Evolutionary conservation across 1,284 basidiomycete species (phyloP).

Genomic region (Gomphus bonarii): DNA sequence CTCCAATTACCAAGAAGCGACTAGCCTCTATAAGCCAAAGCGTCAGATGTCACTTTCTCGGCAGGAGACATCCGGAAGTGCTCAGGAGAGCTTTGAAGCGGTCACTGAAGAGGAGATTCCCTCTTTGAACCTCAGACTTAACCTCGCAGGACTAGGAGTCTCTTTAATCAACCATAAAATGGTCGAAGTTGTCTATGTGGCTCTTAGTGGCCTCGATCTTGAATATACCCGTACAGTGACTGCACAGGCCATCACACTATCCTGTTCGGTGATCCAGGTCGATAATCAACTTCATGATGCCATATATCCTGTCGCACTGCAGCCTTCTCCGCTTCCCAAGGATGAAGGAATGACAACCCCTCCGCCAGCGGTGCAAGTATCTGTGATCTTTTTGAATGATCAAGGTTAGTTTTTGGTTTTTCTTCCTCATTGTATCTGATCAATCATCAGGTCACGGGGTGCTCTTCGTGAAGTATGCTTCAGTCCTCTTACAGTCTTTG

Average conservation of each 20-base stretch:
- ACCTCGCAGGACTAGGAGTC: constrained; percentile 87
- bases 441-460: constrained; percentile 77
- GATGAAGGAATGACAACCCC: constrained; percentile 72
- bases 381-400: constrained; percentile 87
- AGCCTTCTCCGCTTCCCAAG: constrained; percentile 86
- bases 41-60: constrained; percentile 46
- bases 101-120: constrained; percentile 70
- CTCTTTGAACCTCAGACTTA: constrained; percentile 60
- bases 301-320: constrained; percentile 90
- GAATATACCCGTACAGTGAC: constrained; percentile 80
- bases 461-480: constrained; percentile 94
- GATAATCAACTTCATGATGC: constrained; percentile 98
- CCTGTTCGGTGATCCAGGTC: constrained; percentile 88
- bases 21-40: constrained; percentile 83
- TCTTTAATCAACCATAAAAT: constrained; percentile 87
- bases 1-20: constrained; percentile 79
- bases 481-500: constrained; percentile 87
- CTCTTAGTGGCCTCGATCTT: constrained; percentile 72
- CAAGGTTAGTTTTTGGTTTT: constrained; percentile 45
- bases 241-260: constrained; percentile 74
- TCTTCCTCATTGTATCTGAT: constrained; percentile 1
- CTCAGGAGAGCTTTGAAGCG: constrained; percentile 79
- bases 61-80: constrained; percentile 62
- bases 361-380: constrained; percentile 88
- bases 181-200: constrained; percentile 86